A percentile compares a stretch with the other conserved stretches of the same genome.
Evolutionary conservation across 495 filamentous ascomycete species (phyloP).

Genomic region (Hypomontagnella submonticulosa): DNA sequence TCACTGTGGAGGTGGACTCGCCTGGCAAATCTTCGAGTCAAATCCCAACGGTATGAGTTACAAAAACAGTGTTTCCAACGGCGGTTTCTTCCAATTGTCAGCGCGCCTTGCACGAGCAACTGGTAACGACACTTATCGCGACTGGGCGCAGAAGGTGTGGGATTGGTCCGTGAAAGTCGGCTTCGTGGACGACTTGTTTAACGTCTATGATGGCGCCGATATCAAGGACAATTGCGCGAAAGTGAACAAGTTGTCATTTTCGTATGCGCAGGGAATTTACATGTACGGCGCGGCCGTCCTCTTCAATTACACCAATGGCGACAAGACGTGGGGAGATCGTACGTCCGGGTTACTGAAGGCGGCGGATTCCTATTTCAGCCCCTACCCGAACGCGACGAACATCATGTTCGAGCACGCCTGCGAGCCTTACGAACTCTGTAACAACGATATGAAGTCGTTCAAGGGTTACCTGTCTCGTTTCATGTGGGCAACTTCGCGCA

Average conservation of each 20-base stretch:
- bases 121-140: constrained; percentile 68
- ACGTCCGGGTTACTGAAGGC: constrained; percentile 60
- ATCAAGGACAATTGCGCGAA: constrained; percentile 57
- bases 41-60: constrained; percentile 77
- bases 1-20: constrained; percentile 75
- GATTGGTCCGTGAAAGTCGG: constrained; percentile 70
- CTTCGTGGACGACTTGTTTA: constrained; percentile 59
- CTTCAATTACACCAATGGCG: constrained; percentile 68
- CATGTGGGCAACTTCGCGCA: constrained; percentile 70
- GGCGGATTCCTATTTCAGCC: constrained; percentile 48
- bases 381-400: constrained; percentile 57
- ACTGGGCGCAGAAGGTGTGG: constrained; percentile 77
- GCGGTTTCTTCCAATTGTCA: constrained; percentile 73
- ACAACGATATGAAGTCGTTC: constrained; percentile 79
- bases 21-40: constrained; percentile 86
- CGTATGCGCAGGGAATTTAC: constrained; percentile 74
- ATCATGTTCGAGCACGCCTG: constrained; percentile 79
- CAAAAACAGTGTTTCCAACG: constrained; percentile 78
- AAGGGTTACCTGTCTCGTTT: constrained; percentile 84
- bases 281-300: constrained; percentile 73
- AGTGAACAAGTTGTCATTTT: constrained; percentile 63
- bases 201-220: constrained; percentile 68
- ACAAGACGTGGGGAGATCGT: constrained; percentile 62
- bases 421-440: constrained; percentile 70
- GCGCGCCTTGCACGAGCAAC: constrained; percentile 76